Conservation (phyloP, 768 basidiomycete genomes). For the Wakefieldia striispora region DNA sequence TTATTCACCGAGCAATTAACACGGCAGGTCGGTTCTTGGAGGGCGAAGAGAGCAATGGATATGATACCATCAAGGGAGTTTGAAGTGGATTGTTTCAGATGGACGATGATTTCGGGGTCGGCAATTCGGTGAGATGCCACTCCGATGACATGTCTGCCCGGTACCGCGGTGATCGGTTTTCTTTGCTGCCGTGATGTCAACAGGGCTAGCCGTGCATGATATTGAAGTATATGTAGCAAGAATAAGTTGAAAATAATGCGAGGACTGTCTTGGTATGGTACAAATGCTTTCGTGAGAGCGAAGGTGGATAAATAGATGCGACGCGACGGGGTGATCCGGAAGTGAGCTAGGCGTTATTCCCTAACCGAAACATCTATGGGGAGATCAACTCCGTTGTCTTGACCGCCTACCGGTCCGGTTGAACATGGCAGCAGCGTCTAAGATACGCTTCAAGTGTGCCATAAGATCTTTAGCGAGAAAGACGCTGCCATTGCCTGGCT, state of each 20-base stretch:
- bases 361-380: neutral
- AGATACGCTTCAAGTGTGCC: conserved; percentile 25
- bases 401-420: conserved; percentile 9
- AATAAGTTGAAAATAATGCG: neutral
- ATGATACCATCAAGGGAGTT: conserved; percentile 2
- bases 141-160: neutral
- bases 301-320: conserved; percentile 8
- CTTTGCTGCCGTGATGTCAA: neutral
- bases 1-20: conserved; percentile 21
- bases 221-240: neutral
- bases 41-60: no score
- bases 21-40: conserved; percentile 20
- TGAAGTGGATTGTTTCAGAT: conserved; percentile 3
- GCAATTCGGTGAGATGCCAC: conserved; percentile 8
- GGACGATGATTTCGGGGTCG: conserved; percentile 2
- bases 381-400: conserved; percentile 12
- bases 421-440: conserved; percentile 24
- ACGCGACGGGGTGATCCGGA: neutral
- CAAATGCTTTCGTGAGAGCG: conserved; percentile 9
- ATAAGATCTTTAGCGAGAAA: conserved; percentile 51
- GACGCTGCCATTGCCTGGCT: conserved; percentile 57
- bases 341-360: neutral
- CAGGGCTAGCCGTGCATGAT: neutral
- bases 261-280: conserved; percentile 15
- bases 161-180: neutral